Evolutionary conservation across 1,284 basidiomycete genomes (phyloP).

Genomic region (Moniliella sp.): DNA sequence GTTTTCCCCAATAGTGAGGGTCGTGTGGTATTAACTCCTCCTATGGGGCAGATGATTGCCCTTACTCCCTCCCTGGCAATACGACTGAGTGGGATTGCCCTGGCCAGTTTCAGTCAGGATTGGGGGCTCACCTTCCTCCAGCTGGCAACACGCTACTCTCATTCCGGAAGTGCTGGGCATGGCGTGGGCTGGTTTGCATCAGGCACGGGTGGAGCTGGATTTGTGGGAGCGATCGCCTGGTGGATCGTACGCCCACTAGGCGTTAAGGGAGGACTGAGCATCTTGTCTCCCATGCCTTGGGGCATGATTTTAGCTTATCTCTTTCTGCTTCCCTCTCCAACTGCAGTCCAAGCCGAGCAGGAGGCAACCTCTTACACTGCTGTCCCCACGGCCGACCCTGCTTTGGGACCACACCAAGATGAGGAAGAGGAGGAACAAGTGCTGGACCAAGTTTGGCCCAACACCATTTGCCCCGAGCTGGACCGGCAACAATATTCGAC

Average conservation of each 20-base stretch:
- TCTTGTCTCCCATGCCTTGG: slow-evolving; percentile 15
- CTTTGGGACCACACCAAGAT: neutral
- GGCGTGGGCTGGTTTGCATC: slow-evolving; percentile 36
- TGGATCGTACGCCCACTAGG: slow-evolving; percentile 74
- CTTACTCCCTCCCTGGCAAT: slow-evolving; percentile 48
- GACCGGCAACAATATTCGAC: too few species aligned
- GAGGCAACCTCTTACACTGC: slow-evolving; percentile 4
- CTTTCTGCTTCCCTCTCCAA: slow-evolving; percentile 7
- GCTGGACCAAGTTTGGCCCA: neutral
- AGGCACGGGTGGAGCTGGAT: slow-evolving; percentile 79
- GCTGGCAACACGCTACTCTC: slow-evolving; percentile 50
- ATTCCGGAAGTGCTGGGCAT: slow-evolving; percentile 5
- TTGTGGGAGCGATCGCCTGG: slow-evolving; percentile 79
- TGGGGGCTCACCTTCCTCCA: slow-evolving; percentile 90
- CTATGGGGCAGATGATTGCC: slow-evolving; percentile 62
- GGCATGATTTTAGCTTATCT: slow-evolving; percentile 19
- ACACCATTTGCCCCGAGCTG: too few species aligned
- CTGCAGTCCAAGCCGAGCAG: too few species aligned
- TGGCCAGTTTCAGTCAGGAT: slow-evolving; percentile 80
- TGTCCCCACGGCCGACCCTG: slow-evolving; percentile 1
- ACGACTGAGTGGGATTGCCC: slow-evolving; percentile 60
- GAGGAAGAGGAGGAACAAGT: slow-evolving; percentile 1
- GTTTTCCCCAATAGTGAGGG: too few species aligned
- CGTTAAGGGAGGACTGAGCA: slow-evolving; percentile 56
- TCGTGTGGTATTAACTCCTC: too few species aligned